Conservation (phyloP, 148 eudicot genomes). For the Rhododendron mucronatum region DNA sequence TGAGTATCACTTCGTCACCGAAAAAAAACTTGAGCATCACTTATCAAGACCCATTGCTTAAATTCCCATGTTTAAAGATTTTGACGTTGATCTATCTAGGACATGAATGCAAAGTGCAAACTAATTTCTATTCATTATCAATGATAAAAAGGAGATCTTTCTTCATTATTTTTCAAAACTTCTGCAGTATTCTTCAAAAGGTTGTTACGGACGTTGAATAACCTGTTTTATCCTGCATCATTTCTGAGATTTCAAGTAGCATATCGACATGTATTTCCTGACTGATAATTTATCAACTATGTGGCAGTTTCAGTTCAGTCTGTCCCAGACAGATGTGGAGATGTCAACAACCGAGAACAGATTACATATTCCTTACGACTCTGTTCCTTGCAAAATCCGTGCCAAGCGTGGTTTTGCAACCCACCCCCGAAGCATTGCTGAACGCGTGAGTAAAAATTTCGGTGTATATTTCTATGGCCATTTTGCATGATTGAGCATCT, state of each 20-base stretch:
- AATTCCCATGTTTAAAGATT: neutral
- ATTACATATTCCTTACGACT: conserved; percentile 53
- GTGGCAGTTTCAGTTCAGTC: conserved; percentile 33
- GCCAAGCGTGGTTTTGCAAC: conserved; percentile 85
- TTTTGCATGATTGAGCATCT: neutral
- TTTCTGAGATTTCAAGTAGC: neutral
- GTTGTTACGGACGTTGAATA: neutral
- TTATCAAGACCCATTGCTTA: neutral
- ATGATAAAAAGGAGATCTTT: neutral
- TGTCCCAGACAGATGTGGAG: conserved; percentile 42
- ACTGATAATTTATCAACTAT: neutral
- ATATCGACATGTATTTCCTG: neutral
- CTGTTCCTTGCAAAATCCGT: conserved; percentile 65
- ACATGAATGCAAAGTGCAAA: neutral
- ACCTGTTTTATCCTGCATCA: neutral
- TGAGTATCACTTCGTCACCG: too few relatives aligned
- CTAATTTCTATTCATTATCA: neutral
- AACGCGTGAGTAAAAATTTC: conserved; percentile 41
- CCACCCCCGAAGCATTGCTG: conserved; percentile 83
- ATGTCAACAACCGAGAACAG: conserved; percentile 48
- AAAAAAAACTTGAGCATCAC: neutral
- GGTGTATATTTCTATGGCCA: neutral
- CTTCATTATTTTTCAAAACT: neutral
- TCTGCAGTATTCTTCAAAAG: neutral
- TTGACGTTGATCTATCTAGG: neutral